phyloP scores from a whole-genome alignment of 805 yeast species.

The Teunomyces lycoperdinae region DNA sequence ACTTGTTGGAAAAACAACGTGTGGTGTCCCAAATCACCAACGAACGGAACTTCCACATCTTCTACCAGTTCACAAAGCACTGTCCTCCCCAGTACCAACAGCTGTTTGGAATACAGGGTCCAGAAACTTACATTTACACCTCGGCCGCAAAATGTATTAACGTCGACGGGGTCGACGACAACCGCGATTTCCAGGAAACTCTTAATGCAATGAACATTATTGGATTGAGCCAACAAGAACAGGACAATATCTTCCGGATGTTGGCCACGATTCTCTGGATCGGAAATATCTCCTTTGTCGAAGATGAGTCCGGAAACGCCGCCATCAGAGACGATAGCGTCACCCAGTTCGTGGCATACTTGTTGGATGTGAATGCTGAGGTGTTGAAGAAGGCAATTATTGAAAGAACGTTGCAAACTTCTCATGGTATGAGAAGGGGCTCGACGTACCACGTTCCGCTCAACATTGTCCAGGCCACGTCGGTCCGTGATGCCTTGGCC shows the following conservation, averaged over 20 bases:
- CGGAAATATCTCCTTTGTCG: conserved; percentile 84
- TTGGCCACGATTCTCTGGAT: conserved; percentile 89
- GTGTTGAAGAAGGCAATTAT: conserved; percentile 64
- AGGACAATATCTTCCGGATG: conserved; percentile 84
- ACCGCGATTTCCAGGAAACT: conserved; percentile 75
- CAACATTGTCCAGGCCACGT: conserved; percentile 87
- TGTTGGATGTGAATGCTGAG: conserved; percentile 74
- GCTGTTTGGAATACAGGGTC: conserved; percentile 84
- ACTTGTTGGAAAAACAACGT: conserved; percentile 89
- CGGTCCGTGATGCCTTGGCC: conserved; percentile 93
- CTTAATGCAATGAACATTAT: conserved; percentile 82
- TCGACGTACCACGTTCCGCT: conserved; percentile 93
- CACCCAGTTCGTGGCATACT: conserved; percentile 91
- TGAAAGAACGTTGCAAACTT: conserved; percentile 85
- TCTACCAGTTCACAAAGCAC: conserved; percentile 91
- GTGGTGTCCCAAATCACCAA: conserved; percentile 92
- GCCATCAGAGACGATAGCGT: conserved; percentile 80
- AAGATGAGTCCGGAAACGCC: conserved; percentile 85
- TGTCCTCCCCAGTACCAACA: conserved; percentile 84
- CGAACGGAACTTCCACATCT: conserved; percentile 96
- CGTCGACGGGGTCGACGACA: conserved; percentile 85
- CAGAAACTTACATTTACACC: conserved; percentile 90
- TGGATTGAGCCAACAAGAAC: conserved; percentile 79
- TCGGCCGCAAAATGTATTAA: conserved; percentile 80
- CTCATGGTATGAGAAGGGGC: conserved; percentile 86